Conservation (phyloP, 73 alveolate genomes). For the Tetrahymena elliotti region DNA sequence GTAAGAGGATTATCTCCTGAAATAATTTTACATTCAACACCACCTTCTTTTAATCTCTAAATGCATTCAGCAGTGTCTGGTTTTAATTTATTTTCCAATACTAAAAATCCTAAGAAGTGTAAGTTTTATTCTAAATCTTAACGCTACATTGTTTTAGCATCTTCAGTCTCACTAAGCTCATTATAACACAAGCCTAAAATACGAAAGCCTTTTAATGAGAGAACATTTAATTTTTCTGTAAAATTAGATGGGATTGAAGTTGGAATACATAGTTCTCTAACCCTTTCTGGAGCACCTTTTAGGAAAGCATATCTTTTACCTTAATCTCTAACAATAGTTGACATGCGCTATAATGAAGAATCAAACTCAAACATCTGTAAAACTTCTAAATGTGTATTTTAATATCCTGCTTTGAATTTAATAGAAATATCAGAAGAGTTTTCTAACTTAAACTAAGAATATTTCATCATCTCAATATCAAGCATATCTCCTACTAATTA, state of each 20-base stretch:
- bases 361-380: slow-evolving; percentile 30
- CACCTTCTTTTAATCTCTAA: slow-evolving; percentile 27
- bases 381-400: slow-evolving; percentile 5
- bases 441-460: not conserved
- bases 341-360: slow-evolving; percentile 26
- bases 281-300: slow-evolving; percentile 68
- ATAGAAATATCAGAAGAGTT: not conserved
- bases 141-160: slow-evolving; percentile 43
- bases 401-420: not conserved
- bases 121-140: slow-evolving; percentile 52
- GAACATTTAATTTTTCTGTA: slow-evolving; percentile 44
- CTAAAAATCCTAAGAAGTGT: slow-evolving; percentile 57
- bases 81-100: slow-evolving; percentile 63
- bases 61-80: slow-evolving; percentile 47
- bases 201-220: slow-evolving; percentile 59
- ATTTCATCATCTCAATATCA: slow-evolving; percentile 30
- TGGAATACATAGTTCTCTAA: slow-evolving; percentile 53
- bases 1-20: slow-evolving; percentile 77
- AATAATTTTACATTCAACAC: slow-evolving; percentile 50
- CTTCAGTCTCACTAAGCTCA: slow-evolving; percentile 42
- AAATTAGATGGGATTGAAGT: slow-evolving; percentile 54
- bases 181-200: slow-evolving; percentile 58
- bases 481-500: slow-evolving; percentile 35
- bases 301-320: slow-evolving; percentile 35
- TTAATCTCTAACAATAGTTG: slow-evolving; percentile 15